Conservation (phyloP, 2,329 filamentous ascomycete genomes). For the Mariannaea elegans region DNA sequence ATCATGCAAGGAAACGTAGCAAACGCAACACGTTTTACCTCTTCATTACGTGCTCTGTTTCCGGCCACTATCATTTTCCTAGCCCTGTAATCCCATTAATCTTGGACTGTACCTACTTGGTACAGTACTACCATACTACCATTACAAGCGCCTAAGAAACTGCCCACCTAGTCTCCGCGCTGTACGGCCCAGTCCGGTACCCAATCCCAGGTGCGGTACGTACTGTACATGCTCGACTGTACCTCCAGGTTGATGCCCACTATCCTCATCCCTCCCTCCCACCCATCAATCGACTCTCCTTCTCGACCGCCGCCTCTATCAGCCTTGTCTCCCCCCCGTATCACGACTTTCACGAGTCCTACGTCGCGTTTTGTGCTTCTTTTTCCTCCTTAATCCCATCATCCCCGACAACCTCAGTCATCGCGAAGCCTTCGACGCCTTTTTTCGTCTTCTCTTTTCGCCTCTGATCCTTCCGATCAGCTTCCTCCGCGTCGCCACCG, state of each 20-base stretch:
- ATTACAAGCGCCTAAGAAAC: too few relatives aligned
- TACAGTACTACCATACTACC: too few relatives aligned
- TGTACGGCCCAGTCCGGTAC: background rate
- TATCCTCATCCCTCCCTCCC: constrained; percentile 10
- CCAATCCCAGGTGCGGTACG: constrained; percentile 12
- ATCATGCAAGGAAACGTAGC: background rate
- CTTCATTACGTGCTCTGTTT: too few relatives aligned
- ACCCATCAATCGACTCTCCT: constrained; percentile 18
- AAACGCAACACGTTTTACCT: too few relatives aligned
- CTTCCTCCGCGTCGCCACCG: constrained; percentile 13
- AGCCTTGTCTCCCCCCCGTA: constrained; percentile 19
- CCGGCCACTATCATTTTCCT: too few relatives aligned
- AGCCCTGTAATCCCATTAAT: too few relatives aligned
- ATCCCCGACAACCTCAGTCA: background rate
- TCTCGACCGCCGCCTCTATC: constrained; percentile 23
- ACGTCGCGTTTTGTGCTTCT: constrained; percentile 9
- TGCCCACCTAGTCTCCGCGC: too few relatives aligned
- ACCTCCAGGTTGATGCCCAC: constrained; percentile 8
- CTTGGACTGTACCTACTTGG: too few relatives aligned
- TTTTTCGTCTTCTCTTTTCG: background rate
- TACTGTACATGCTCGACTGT: constrained; percentile 11
- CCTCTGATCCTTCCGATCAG: background rate
- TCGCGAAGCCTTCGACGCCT: background rate
- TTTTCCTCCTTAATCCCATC: constrained; percentile 4
- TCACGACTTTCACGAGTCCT: constrained; percentile 13